These are phyloP conservation scores for Thalia dealbata DNA, from an alignment of 176 grass and related monocot genomes.

Conservation along the genomic window DNA sequence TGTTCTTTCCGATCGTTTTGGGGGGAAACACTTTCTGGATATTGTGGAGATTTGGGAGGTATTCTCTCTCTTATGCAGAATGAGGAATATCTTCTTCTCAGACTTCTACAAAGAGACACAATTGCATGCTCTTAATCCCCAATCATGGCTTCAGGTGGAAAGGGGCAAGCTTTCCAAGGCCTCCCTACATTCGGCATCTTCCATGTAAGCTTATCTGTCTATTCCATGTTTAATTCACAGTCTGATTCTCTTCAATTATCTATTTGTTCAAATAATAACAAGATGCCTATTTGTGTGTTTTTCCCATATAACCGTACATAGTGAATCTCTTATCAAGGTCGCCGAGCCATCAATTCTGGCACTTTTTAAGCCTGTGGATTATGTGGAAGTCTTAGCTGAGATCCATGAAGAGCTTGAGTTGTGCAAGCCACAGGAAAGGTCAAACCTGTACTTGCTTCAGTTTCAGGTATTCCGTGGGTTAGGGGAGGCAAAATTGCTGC, in stretches of 20 bases:
- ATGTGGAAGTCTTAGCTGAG: conserved; percentile 68
- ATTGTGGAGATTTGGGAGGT: conserved; percentile 24
- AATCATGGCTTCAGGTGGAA: conserved; percentile 82
- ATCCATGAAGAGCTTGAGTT: conserved; percentile 93
- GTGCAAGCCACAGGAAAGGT: conserved; percentile 51
- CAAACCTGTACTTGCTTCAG: conserved; percentile 67
- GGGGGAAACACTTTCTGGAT: not conserved
- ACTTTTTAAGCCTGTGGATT: conserved; percentile 70
- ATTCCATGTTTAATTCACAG: conserved; percentile 1
- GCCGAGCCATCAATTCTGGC: conserved; percentile 51
- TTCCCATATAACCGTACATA: conserved; percentile 6
- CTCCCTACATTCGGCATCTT: conserved; percentile 46
- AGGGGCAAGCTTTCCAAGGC: conserved; percentile 79
- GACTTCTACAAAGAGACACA: conserved; percentile 84
- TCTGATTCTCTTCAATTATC: conserved; percentile 2
- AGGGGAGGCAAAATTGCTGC: conserved; percentile 68
- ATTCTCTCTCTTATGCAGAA: conserved; percentile 37
- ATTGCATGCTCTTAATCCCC: conserved; percentile 58
- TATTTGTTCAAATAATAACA: not conserved
- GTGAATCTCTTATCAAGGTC: conserved; percentile 84
- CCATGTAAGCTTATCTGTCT: conserved; percentile 53
- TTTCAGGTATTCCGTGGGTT: conserved; percentile 83
- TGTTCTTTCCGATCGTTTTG: not conserved
- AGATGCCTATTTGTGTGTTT: not conserved
- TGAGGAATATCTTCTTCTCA: conserved; percentile 97